Percentiles rank a stretch among this genome's conserved stretches.
phyloP scores from a whole-genome alignment of 495 filamentous ascomycete species.

The Emericellopsis terricola region DNA sequence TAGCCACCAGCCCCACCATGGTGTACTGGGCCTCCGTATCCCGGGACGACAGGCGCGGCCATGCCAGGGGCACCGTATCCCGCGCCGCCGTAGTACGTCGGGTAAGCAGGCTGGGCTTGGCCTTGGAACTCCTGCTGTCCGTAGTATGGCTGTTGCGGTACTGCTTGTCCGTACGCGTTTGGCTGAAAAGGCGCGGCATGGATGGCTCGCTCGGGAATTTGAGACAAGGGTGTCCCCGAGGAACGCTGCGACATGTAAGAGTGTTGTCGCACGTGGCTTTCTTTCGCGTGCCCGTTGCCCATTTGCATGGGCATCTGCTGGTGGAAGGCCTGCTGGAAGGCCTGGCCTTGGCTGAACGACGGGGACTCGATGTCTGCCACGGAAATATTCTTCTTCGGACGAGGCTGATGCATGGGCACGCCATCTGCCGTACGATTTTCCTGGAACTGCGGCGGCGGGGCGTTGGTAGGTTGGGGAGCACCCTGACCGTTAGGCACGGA shows the following conservation, averaged over 20 bases:
- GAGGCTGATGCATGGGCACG: constrained; percentile 89
- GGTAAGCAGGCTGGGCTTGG: constrained; percentile 33
- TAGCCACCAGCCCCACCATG: constrained; percentile 29
- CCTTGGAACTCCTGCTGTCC: constrained; percentile 24
- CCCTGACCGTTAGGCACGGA: no score
- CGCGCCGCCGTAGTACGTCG: constrained; percentile 36
- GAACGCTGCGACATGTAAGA: constrained; percentile 66
- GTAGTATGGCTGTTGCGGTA: constrained; percentile 45
- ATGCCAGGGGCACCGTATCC: constrained; percentile 32
- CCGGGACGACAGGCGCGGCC: constrained; percentile 31
- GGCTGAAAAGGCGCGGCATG: constrained; percentile 89
- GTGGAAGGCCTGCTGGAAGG: constrained; percentile 77
- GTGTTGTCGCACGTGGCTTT: constrained; percentile 46
- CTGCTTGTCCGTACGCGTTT: constrained; percentile 41
- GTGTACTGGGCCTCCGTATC: constrained; percentile 38
- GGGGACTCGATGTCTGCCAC: constrained; percentile 90
- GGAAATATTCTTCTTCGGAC: constrained; percentile 86
- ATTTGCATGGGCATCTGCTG: constrained; percentile 69
- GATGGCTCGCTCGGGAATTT: constrained; percentile 86
- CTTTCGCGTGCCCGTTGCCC: constrained; percentile 35
- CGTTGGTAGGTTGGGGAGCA: no score
- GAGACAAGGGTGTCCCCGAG: constrained; percentile 72
- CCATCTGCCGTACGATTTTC: constrained; percentile 51
- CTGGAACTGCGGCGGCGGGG: constrained; percentile 55
- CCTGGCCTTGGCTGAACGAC: constrained; percentile 41